Evolutionary conservation across 352 stramenopile genomes (phyloP).

Genomic region (Pythium insidiosum): DNA sequence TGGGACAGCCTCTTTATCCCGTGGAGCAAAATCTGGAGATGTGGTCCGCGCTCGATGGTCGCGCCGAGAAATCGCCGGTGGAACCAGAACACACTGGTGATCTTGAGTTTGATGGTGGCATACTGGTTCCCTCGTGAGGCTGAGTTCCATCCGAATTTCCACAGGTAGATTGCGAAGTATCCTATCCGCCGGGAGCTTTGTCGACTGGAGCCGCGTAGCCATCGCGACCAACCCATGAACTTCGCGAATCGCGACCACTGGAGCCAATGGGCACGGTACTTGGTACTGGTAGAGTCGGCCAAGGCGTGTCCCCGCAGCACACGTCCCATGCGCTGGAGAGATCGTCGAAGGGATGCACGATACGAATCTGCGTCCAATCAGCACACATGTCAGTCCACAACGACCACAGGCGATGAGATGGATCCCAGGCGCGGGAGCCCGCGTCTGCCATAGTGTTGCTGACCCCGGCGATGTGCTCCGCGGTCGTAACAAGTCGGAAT

Average conservation of each 20-base stretch:
- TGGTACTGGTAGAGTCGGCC: constrained; percentile 6
- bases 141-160: constrained; percentile 12
- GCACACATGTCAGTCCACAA: constrained; percentile 10
- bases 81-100: constrained; percentile 12
- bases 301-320: constrained; percentile 5
- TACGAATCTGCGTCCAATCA: constrained; percentile 7
- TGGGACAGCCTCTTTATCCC: constrained; percentile 13
- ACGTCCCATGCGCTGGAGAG: constrained; percentile 10
- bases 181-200: neutral
- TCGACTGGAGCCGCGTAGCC: neutral
- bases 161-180: constrained; percentile 13
- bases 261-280: constrained; percentile 5
- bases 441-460: constrained; percentile 11
- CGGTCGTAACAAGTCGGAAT: constrained; percentile 6
- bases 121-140: constrained; percentile 5
- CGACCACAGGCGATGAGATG: neutral
- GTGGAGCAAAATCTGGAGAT: constrained; percentile 10
- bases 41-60: neutral
- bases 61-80: constrained; percentile 7
- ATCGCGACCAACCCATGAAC: constrained; percentile 5
- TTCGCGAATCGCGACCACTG: constrained; percentile 9
- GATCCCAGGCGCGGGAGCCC: constrained; percentile 12
- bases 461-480: constrained; percentile 12
- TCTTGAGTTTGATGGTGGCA: constrained; percentile 14
- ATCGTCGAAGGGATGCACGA: constrained; percentile 8